phyloP scores from a whole-genome alignment of 1,284 basidiomycete species.

The Earliella scabrosa region DNA sequence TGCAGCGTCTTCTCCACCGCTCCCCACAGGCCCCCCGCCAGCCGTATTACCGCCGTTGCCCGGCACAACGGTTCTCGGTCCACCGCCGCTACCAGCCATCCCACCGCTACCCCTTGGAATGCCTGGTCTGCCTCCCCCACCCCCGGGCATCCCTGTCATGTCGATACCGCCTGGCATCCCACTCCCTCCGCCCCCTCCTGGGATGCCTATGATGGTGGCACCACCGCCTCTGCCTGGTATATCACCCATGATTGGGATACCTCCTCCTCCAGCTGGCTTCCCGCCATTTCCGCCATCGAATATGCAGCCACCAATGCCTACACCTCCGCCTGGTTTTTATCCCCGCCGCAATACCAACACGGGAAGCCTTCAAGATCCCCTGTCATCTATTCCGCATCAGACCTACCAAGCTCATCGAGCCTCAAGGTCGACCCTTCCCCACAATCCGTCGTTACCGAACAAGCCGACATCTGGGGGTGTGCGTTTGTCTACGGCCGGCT shows the following conservation, averaged over 20 bases:
- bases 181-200: conserved; percentile 33
- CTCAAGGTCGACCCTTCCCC: conserved; percentile 33
- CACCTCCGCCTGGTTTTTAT: conserved; percentile 63
- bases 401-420: conserved; percentile 66
- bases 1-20: conserved; percentile 26
- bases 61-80: neutral
- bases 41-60: conserved; percentile 18
- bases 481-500: conserved; percentile 17
- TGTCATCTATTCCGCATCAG: conserved; percentile 65
- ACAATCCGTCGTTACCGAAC: conserved; percentile 29
- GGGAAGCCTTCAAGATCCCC: conserved; percentile 63
- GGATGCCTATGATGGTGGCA: conserved; percentile 28
- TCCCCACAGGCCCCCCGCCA: conserved; percentile 37
- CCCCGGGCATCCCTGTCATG: conserved; percentile 15
- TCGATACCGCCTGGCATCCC: conserved; percentile 14
- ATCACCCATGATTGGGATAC: conserved; percentile 26
- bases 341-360: conserved; percentile 52
- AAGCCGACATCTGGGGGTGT: conserved; percentile 26
- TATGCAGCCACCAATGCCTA: conserved; percentile 35
- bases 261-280: conserved; percentile 31
- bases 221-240: conserved; percentile 36
- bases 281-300: conserved; percentile 28
- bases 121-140: conserved; percentile 25
- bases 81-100: conserved; percentile 4
- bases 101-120: neutral